Percentiles rank a stretch among this genome's conserved stretches.
These are phyloP conservation scores for Corylus heterophylla DNA, from an alignment of 306 rosid genomes.

Conservation along the genomic window DNA sequence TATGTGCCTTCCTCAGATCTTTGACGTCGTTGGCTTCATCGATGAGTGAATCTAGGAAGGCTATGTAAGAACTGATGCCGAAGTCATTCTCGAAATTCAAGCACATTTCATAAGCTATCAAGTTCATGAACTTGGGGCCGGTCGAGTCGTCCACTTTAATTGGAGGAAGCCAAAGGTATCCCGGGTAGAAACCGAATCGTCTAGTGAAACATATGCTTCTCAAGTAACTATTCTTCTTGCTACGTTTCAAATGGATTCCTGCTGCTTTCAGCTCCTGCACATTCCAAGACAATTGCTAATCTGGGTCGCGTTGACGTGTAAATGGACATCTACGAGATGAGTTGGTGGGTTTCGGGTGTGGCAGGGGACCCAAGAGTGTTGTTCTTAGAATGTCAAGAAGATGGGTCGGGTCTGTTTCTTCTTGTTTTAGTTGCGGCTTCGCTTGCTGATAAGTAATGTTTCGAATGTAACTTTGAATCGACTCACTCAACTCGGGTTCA, in stretches of 20 bases:
- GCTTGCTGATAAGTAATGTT: too few species aligned
- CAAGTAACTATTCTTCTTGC: background rate
- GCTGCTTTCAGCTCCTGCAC: constrained; percentile 22
- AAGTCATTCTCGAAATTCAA: constrained; percentile 14
- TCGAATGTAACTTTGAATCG: background rate
- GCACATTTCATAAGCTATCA: constrained; percentile 33
- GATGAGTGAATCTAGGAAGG: constrained; percentile 25
- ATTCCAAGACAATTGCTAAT: background rate
- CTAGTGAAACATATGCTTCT: constrained; percentile 4
- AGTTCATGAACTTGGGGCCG: constrained; percentile 19
- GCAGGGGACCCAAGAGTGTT: constrained; percentile 1
- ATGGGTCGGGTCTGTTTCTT: background rate
- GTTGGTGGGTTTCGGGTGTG: too few species aligned
- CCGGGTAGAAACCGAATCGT: background rate
- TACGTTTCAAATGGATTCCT: constrained; percentile 1
- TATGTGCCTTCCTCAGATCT: background rate
- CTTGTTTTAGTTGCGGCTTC: too few species aligned
- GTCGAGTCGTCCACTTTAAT: constrained; percentile 18
- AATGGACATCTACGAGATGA: too few species aligned
- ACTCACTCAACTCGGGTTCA: rapidly evolving
- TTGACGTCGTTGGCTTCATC: constrained; percentile 20
- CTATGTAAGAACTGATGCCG: constrained; percentile 11
- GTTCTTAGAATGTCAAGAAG: constrained; percentile 22
- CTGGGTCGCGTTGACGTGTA: too few species aligned
- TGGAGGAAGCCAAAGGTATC: constrained; percentile 25